Evolutionary conservation across 2,329 filamentous ascomycete species (phyloP).

Genomic region (Bipolaris victoriae): DNA sequence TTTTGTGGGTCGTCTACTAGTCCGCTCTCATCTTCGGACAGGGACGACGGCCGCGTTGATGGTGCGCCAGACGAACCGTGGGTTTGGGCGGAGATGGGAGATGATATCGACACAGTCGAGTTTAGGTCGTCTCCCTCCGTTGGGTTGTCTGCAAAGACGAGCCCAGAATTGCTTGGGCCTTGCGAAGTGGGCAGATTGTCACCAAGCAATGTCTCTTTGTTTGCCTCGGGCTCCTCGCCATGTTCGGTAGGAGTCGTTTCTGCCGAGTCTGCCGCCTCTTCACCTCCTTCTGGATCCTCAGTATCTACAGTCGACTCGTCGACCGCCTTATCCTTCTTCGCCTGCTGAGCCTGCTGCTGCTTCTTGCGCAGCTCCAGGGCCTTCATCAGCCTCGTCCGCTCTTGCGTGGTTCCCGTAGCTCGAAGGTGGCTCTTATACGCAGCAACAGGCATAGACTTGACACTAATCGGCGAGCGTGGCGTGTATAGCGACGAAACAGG

Average conservation of each 20-base stretch:
- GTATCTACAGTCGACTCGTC: conserved; percentile 21
- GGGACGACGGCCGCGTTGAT: conserved; percentile 49
- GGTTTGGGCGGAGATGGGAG: conserved; percentile 48
- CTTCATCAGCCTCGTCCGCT: conserved; percentile 84
- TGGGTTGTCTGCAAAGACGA: conserved; percentile 56
- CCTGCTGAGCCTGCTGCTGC: conserved; percentile 3
- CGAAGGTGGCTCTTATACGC: conserved; percentile 44
- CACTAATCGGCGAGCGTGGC: conserved; percentile 48
- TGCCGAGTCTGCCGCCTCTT: conserved; percentile 6
- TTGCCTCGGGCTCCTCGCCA: conserved; percentile 9
- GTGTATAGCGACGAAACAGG: conserved; percentile 49
- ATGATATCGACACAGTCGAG: conserved; percentile 45
- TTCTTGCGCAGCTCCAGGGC: conserved; percentile 4
- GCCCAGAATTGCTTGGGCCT: conserved; percentile 57
- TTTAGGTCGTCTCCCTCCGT: conserved; percentile 44
- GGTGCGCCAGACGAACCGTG: conserved; percentile 46
- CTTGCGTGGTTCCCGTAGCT: conserved; percentile 73
- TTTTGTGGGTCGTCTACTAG: conserved; percentile 28
- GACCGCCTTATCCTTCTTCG: conserved; percentile 14
- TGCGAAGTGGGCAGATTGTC: conserved; percentile 21
- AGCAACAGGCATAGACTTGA: conserved; percentile 54
- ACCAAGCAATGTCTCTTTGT: conserved; percentile 22
- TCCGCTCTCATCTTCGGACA: conserved; percentile 46
- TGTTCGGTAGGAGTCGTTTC: conserved; percentile 5
- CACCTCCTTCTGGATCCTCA: conserved; percentile 1